These are phyloP conservation scores for Urostyla sp. DNA, from an alignment of 73 alveolate genomes.

Conservation along the genomic window DNA sequence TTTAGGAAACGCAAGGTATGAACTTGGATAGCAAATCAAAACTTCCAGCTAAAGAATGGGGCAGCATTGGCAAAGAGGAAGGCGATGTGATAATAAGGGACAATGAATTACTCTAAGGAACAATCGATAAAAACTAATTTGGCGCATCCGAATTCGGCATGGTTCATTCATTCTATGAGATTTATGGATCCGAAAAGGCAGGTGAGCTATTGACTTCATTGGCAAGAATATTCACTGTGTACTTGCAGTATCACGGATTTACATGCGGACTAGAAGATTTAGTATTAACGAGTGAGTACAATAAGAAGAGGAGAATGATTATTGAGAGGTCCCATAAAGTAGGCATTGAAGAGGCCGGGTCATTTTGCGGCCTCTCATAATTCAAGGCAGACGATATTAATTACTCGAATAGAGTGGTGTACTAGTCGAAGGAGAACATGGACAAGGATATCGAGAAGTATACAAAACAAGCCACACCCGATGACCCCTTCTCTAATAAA, in stretches of 20 bases:
- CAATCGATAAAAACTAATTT: constrained; percentile 93
- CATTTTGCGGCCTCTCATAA: constrained; percentile 86
- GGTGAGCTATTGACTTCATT: constrained; percentile 95
- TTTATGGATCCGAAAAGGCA: constrained; percentile 94
- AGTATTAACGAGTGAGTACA: constrained; percentile 79
- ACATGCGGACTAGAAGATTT: constrained; percentile 97
- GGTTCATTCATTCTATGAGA: constrained; percentile 96
- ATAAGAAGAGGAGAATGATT: constrained; percentile 84
- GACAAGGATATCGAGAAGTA: constrained; percentile 30
- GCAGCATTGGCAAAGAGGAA: constrained; percentile 79
- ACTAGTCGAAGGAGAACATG: not conserved
- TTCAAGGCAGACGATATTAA: constrained; percentile 63
- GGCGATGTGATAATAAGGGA: constrained; percentile 89
- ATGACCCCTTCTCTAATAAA: constrained; percentile 36
- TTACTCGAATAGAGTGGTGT: constrained; percentile 69
- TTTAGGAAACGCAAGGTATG: constrained; percentile 71
- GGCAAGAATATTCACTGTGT: constrained; percentile 91
- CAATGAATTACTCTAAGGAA: constrained; percentile 92
- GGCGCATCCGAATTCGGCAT: constrained; percentile 97
- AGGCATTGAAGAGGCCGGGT: constrained; percentile 90
- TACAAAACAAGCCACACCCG: constrained; percentile 22
- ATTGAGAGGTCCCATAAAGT: constrained; percentile 82
- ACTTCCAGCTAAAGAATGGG: constrained; percentile 87
- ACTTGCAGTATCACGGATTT: constrained; percentile 93
- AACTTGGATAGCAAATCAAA: constrained; percentile 89